Evolutionary conservation across 1,139 yeast species (phyloP).

Genomic region (Pichia kudriavzevii): DNA sequence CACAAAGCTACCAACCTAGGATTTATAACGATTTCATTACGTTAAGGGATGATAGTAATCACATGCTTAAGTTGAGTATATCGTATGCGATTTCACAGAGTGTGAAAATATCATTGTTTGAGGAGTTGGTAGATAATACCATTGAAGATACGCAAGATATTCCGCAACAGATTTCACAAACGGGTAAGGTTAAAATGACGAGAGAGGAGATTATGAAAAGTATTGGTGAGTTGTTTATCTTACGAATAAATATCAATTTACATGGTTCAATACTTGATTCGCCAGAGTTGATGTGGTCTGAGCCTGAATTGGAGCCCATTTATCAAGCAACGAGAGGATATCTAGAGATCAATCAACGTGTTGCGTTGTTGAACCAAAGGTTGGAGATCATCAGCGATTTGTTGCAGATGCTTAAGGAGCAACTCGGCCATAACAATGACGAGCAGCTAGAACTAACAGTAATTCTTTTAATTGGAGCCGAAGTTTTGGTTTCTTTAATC

Average conservation of each 20-base stretch:
- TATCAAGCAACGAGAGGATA: slow-evolving; percentile 96
- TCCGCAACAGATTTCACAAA: slow-evolving; percentile 89
- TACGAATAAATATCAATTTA: slow-evolving; percentile 81
- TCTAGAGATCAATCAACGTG: slow-evolving; percentile 88
- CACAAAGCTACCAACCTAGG: slow-evolving; percentile 88
- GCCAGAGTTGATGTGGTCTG: slow-evolving; percentile 98
- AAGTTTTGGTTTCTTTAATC: slow-evolving; percentile 79
- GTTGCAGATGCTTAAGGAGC: slow-evolving; percentile 92
- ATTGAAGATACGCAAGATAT: slow-evolving; percentile 95
- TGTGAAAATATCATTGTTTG: slow-evolving; percentile 88
- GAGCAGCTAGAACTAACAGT: slow-evolving; percentile 91
- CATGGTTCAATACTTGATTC: slow-evolving; percentile 95
- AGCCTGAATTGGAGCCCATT: slow-evolving; percentile 93
- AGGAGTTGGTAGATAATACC: slow-evolving; percentile 90
- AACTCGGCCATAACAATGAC: slow-evolving; percentile 84
- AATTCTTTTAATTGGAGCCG: slow-evolving; percentile 86
- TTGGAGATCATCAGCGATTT: slow-evolving; percentile 89
- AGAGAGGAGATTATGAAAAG: slow-evolving; percentile 94
- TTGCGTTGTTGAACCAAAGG: slow-evolving; percentile 79
- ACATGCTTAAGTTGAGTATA: slow-evolving; percentile 80
- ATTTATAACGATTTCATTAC: slow-evolving; percentile 94
- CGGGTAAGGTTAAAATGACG: slow-evolving; percentile 92
- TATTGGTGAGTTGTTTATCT: slow-evolving; percentile 87
- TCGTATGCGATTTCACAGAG: slow-evolving; percentile 91
- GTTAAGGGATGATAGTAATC: slow-evolving; percentile 80